A percentile compares a stretch with the other conserved stretches of the same genome.
phyloP scores from a whole-genome alignment of 1,139 yeast genomes.

The Kurtzmaniella quercitrusa region DNA sequence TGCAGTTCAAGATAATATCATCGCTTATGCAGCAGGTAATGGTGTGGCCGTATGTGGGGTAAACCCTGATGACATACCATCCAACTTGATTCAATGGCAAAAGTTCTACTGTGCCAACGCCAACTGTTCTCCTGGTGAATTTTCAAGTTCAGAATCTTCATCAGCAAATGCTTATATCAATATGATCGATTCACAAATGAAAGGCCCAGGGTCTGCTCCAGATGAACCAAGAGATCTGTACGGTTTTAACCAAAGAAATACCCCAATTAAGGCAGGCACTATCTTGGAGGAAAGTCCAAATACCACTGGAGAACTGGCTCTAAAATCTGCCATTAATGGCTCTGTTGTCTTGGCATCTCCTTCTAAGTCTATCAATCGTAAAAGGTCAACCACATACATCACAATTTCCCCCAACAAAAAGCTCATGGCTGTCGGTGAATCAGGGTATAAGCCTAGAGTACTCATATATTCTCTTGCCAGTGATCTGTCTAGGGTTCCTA shows the following conservation, averaged over 20 bases:
- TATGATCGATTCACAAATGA: constrained; percentile 12
- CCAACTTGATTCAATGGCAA: constrained; percentile 19
- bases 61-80: constrained; percentile 7
- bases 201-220: constrained; percentile 7
- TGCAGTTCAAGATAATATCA: constrained; percentile 31
- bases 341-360: constrained; percentile 16
- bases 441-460: constrained; percentile 63
- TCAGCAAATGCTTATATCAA: constrained; percentile 31
- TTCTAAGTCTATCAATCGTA: constrained; percentile 36
- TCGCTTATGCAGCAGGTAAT: constrained; percentile 66
- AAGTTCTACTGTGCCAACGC: constrained; percentile 50
- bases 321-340: background rate
- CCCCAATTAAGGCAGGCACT: constrained; percentile 18
- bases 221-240: constrained; percentile 23
- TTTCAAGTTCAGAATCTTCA: constrained; percentile 3
- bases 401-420: constrained; percentile 51
- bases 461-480: constrained; percentile 55
- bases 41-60: constrained; percentile 54
- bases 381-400: constrained; percentile 51
- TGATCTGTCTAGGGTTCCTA: constrained; percentile 41
- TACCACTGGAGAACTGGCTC: background rate
- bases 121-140: constrained; percentile 4
- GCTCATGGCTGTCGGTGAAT: constrained; percentile 61
- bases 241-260: constrained; percentile 26
- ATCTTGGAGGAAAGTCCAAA: background rate